These are phyloP conservation scores for Solanum medicagineum DNA, from an alignment of 257 asterid genomes.

Conservation along the genomic window DNA sequence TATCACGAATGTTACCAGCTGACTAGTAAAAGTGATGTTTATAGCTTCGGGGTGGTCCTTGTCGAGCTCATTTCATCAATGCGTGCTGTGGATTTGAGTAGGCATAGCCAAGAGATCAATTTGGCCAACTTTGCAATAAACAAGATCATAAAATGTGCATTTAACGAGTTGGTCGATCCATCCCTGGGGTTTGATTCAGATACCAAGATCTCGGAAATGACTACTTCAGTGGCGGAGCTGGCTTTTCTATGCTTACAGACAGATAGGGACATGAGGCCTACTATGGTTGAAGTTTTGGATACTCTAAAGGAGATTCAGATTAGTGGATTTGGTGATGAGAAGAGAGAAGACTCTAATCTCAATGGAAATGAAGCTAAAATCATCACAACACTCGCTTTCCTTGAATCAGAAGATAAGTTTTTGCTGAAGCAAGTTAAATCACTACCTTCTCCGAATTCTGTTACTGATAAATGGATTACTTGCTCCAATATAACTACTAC, in stretches of 20 bases:
- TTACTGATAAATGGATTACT: not conserved
- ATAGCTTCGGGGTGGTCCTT: slow-evolving; percentile 4
- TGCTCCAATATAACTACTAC: not conserved
- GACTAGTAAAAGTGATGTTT: not conserved
- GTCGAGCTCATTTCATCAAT: not conserved
- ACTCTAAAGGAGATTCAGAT: not conserved
- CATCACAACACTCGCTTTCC: not conserved
- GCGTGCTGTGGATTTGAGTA: not conserved
- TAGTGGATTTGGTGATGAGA: not conserved
- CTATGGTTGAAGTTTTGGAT: not conserved
- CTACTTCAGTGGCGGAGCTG: not conserved
- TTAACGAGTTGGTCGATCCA: not conserved
- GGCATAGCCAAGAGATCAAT: not conserved
- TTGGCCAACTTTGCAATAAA: not conserved
- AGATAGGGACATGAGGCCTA: not conserved
- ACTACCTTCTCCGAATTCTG: not conserved
- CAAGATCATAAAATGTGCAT: not conserved
- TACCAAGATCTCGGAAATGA: not conserved
- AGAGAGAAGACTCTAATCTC: not conserved
- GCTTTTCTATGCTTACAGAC: slow-evolving; percentile 1
- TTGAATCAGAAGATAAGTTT: not conserved
- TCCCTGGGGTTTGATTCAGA: not conserved
- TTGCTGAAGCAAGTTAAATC: not conserved
- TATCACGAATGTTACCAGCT: not conserved
- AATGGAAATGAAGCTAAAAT: not conserved